phyloP scores from a whole-genome alignment of 495 filamentous ascomycete species.

The Aspergillus sparsus region DNA sequence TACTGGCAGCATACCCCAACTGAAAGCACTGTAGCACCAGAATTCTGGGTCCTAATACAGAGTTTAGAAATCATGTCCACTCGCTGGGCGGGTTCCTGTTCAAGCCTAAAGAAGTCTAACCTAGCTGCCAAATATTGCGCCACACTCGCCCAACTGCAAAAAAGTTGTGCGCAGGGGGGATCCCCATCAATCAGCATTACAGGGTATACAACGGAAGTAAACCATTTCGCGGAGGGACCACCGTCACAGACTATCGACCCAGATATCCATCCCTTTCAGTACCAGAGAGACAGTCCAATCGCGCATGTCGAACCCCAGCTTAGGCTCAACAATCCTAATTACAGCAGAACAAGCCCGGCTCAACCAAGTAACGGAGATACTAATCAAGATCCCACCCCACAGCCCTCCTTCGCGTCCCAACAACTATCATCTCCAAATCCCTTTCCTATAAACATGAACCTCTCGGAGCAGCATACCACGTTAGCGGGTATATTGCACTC shows the following conservation, averaged over 20 bases:
- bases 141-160: conserved; percentile 6
- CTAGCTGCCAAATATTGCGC: conserved; percentile 11
- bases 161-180: background rate
- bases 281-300: background rate
- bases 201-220: conserved; percentile 8
- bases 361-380: too few relatives aligned
- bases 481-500: background rate
- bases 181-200: conserved; percentile 7
- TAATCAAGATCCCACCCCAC: background rate
- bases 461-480: background rate
- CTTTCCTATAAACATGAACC: background rate
- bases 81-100: conserved; percentile 23
- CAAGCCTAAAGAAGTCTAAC: background rate
- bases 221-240: background rate
- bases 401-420: background rate
- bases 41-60: conserved; percentile 35
- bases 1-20: conserved; percentile 25
- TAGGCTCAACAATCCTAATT: too few relatives aligned
- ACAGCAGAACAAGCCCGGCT: too few relatives aligned
- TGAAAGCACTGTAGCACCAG: conserved; percentile 23
- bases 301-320: too few relatives aligned
- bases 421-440: background rate
- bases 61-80: conserved; percentile 35
- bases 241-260: background rate
- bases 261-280: background rate